phyloP scores from a whole-genome alignment of 2,329 filamentous ascomycete genomes.

The Ophidiomyces ophidiicola region DNA sequence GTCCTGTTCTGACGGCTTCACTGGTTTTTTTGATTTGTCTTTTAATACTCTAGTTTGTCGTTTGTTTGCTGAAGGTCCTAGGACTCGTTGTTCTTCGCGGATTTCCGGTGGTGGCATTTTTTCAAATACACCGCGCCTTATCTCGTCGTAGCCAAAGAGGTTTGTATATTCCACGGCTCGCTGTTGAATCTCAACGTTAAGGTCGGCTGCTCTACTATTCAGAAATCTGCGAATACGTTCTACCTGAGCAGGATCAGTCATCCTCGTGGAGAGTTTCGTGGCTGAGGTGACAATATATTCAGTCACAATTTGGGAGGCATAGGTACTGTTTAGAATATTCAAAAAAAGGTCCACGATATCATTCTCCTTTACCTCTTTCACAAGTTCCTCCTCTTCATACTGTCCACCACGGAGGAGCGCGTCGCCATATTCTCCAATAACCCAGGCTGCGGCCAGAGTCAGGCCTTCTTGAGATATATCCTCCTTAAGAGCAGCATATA shows the following conservation, averaged over 20 bases:
- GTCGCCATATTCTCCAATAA: conserved; percentile 94
- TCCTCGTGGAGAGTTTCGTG: conserved; percentile 85
- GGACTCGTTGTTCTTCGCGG: conserved; percentile 80
- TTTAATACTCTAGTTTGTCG: conserved; percentile 52
- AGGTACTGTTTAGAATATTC: conserved; percentile 86
- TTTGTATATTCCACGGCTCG: conserved; percentile 91
- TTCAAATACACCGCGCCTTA: conserved; percentile 80
- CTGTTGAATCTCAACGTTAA: conserved; percentile 93
- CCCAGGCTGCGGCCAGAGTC: conserved; percentile 88
- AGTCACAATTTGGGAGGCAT: conserved; percentile 77
- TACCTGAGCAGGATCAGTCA: conserved; percentile 72
- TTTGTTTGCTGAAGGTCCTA: conserved; percentile 65
- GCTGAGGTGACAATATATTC: conserved; percentile 93
- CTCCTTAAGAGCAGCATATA: conserved; percentile 81
- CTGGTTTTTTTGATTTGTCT: conserved; percentile 60
- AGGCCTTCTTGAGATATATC: conserved; percentile 96
- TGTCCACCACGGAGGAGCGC: conserved; percentile 76
- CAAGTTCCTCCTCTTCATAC: conserved; percentile 87
- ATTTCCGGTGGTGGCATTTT: conserved; percentile 98
- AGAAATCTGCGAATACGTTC: conserved; percentile 73
- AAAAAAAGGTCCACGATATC: conserved; percentile 90
- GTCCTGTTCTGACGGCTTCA: conserved; percentile 81
- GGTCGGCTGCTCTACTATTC: conserved; percentile 64
- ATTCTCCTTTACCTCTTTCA: conserved; percentile 67
- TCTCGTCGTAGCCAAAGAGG: conserved; percentile 78